These are phyloP conservation scores for Umbelopsis sp. DNA, from an alignment of 371 early-diverging fungal genomes.

Conservation along the genomic window DNA sequence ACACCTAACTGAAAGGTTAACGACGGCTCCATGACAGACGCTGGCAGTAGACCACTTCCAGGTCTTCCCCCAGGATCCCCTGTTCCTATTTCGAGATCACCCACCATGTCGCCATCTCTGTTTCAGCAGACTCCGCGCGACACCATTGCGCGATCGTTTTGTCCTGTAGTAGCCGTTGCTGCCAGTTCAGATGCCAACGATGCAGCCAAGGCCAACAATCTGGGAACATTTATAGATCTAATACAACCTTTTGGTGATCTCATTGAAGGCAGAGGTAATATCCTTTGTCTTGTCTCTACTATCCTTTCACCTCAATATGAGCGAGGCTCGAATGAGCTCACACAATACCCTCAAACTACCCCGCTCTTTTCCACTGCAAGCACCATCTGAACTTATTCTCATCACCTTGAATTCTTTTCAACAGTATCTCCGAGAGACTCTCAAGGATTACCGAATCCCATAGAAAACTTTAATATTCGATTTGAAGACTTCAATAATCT, in stretches of 20 bases:
- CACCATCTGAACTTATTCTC: not conserved
- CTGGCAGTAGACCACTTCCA: constrained; percentile 5
- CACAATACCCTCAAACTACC: no score
- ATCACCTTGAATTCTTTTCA: not conserved
- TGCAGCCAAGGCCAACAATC: constrained; percentile 67
- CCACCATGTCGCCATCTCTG: constrained; percentile 18
- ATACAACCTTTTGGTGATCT: constrained; percentile 83
- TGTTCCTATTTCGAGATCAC: constrained; percentile 20
- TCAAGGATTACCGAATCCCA: constrained; percentile 62
- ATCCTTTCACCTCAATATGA: no score
- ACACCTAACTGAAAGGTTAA: not conserved
- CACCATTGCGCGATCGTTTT: constrained; percentile 63
- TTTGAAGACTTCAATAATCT: constrained; percentile 65
- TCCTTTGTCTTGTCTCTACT: not conserved
- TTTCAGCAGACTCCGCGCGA: constrained; percentile 46
- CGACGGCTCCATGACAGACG: constrained; percentile 2
- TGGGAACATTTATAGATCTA: constrained; percentile 74
- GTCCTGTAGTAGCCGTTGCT: constrained; percentile 77
- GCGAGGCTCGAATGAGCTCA: no score
- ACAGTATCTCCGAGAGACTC: constrained; percentile 74
- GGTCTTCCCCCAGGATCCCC: constrained; percentile 13
- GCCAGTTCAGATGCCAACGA: constrained; percentile 77
- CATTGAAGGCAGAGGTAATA: constrained; percentile 73
- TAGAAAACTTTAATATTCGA: constrained; percentile 74
- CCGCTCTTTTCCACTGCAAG: no score